Evolutionary conservation across 2,329 filamentous ascomycete genomes (phyloP), one percentile per base, ranked within the genome.

Genomic region (Penicillium psychrosexuale): DNA sequence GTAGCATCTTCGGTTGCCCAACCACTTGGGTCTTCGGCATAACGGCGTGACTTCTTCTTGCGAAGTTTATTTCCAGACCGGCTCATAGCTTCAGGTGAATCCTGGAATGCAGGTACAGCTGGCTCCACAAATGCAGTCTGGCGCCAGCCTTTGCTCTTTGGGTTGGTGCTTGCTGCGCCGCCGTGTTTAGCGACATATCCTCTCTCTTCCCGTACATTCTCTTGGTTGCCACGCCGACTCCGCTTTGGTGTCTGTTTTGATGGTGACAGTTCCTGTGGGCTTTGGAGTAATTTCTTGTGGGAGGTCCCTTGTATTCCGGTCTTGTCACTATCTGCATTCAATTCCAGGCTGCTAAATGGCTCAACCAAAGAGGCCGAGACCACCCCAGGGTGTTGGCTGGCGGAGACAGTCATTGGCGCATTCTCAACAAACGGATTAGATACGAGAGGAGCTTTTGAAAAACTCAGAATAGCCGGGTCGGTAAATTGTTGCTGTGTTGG

Each of bases 1-100:
- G 91, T 97, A 22, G 93, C 92, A 67, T 97, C 93, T 69, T 97
- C 94, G 0, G 93, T 97, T 4, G 90, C 91, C 92, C 93, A 97
- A 3, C 91, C 93, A 69, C 91, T 95, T 40, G 90, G 74, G 51
- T 81, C 78, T 53, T 84, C 81, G 8, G 64, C 83, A 57, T 78
- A 76, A 62, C 75, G 74, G 61, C 73, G 68, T 72, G 73, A 66
- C 58, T 72, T 69, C 58, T 75, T 77, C 54, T 76, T 77, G 60
- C 79, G 78, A 28, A 78, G 77, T 52, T 77, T 77, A 30, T 63
- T 60, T 55, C 64, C 67, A 44, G 51, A 56, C 40, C 59, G 65
- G 24, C 36, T 53, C 36, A 68, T 71, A 19, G 60, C 58, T 8
- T 67, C 62, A 31, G 47, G 70, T 43, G 71, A 76, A 56, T 77